Evolutionary conservation across 208 protist species (phyloP).

Genomic region (Ichthyophonus hoferi): DNA sequence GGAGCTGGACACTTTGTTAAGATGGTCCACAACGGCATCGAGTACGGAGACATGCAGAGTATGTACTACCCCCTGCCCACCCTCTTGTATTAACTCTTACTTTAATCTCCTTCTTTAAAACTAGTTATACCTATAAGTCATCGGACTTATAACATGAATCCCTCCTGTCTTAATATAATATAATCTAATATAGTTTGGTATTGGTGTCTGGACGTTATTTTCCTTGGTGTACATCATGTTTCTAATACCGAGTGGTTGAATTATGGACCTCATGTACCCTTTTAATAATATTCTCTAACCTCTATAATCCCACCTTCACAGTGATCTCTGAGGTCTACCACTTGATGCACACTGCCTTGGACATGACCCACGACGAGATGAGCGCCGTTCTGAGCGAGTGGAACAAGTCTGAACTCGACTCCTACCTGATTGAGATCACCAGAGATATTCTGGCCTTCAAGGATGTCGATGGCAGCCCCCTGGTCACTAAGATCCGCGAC

Average conservation of each 20-base stretch:
- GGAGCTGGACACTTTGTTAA: constrained; percentile 97
- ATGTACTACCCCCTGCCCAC: background rate
- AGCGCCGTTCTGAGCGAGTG: constrained; percentile 81
- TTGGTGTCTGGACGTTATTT: no score
- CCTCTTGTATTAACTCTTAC: no score
- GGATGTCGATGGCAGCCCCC: constrained; percentile 2
- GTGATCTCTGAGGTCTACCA: constrained; percentile 88
- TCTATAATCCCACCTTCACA: no score
- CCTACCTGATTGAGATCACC: constrained; percentile 97
- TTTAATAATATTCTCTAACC: no score
- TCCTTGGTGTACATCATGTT: no score
- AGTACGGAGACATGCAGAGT: constrained; percentile 97
- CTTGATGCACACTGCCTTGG: constrained; percentile 64
- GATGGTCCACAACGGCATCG: constrained; percentile 98
- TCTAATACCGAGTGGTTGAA: no score
- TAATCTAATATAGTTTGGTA: no score
- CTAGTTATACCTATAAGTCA: no score
- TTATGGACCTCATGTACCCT: no score
- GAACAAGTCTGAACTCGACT: constrained; percentile 85
- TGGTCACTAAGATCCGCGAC: constrained; percentile 26
- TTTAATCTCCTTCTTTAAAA: no score
- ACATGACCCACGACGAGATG: constrained; percentile 82
- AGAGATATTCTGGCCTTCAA: constrained; percentile 75
- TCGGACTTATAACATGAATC: no score
- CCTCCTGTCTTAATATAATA: no score